Conservation (phyloP, 495 filamentous ascomycete species). For the Hypoxylon crocopeplum region DNA sequence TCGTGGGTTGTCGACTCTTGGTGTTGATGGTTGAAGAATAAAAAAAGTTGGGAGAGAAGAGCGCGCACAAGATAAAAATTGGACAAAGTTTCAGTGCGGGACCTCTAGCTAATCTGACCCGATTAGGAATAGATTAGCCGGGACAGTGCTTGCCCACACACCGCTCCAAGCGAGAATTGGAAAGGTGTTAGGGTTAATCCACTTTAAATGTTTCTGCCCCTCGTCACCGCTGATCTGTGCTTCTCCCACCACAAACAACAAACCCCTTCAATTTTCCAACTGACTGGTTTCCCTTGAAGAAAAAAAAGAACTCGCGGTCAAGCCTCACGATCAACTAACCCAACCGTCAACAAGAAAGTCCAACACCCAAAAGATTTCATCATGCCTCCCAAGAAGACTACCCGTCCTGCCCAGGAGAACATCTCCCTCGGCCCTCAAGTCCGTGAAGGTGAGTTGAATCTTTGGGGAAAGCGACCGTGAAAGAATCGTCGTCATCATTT, state of each 20-base stretch:
- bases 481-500: not conserved
- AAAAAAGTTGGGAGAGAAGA: constrained; percentile 10
- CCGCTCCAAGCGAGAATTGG: constrained; percentile 27
- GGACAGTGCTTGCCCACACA: constrained; percentile 10
- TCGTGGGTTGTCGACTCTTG: constrained; percentile 41
- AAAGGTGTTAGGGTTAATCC: constrained; percentile 31
- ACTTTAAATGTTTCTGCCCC: constrained; percentile 35
- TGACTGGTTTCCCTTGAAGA: constrained; percentile 1
- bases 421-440: constrained; percentile 96
- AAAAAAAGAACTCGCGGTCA: constrained; percentile 30
- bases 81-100: constrained; percentile 23
- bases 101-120: not conserved
- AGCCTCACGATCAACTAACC: constrained; percentile 25
- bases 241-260: constrained; percentile 21
- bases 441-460: constrained; percentile 80
- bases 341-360: constrained; percentile 4
- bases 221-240: constrained; percentile 24
- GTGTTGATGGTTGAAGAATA: constrained; percentile 21
- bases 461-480: too few species aligned
- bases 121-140: constrained; percentile 4
- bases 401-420: constrained; percentile 85
- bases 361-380: constrained; percentile 47
- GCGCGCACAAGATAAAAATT: constrained; percentile 20
- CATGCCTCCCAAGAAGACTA: constrained; percentile 87
- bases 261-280: constrained; percentile 23